A percentile compares a stretch with the other conserved stretches of the same genome.
Conservation (phyloP, 106 monocot genomes). For the Amphibolis antarctica region DNA sequence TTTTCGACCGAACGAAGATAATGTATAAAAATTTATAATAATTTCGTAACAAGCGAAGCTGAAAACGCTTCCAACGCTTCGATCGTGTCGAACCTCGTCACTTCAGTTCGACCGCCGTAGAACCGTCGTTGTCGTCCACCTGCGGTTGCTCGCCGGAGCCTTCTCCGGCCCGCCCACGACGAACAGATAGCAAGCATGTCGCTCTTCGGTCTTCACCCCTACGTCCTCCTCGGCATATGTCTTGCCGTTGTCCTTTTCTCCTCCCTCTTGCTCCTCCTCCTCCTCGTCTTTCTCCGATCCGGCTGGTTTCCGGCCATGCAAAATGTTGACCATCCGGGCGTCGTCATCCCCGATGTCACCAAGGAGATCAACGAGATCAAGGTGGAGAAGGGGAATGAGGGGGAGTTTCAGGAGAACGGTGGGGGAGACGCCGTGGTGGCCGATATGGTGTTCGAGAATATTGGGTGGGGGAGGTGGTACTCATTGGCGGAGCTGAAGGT, state of each 20-base stretch:
- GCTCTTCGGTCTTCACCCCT: slow-evolving; percentile 18
- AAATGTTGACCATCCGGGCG: neutral
- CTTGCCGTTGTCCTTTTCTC: slow-evolving; percentile 18
- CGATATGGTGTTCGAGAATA: too few species aligned
- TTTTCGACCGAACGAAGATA: too few species aligned
- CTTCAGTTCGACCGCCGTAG: too few species aligned
- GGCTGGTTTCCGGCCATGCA: too few species aligned
- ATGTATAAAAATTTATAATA: too few species aligned
- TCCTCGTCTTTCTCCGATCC: slow-evolving; percentile 10
- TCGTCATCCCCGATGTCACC: neutral
- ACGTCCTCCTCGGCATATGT: slow-evolving; percentile 22
- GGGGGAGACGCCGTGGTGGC: too few species aligned
- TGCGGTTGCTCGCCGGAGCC: too few species aligned
- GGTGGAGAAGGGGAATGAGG: neutral
- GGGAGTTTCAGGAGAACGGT: slow-evolving; percentile 1
- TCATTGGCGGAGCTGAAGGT: slow-evolving; percentile 44
- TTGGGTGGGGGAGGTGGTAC: slow-evolving; percentile 81
- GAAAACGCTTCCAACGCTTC: too few species aligned
- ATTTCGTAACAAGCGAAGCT: too few species aligned
- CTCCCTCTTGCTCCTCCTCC: slow-evolving; percentile 23
- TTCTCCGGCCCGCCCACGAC: too few species aligned
- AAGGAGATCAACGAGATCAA: slow-evolving; percentile 5
- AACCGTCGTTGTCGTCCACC: too few species aligned
- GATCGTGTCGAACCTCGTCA: too few species aligned
- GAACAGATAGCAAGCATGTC: neutral